Evolutionary conservation across 176 grass and related monocot species (phyloP).

Genomic region (Bolboschoenus planiculmis): DNA sequence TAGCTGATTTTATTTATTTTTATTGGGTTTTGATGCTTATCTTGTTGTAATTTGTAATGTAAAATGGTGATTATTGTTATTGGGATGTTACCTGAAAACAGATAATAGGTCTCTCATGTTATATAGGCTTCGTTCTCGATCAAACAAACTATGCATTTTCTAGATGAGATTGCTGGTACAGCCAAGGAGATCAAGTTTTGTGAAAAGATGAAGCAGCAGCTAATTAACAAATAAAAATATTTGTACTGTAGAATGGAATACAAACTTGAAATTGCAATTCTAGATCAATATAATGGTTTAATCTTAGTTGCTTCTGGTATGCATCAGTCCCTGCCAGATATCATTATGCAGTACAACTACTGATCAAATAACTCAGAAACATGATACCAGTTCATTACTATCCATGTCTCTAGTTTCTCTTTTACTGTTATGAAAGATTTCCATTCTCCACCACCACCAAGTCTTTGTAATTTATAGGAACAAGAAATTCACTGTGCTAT

Average conservation of each 20-base stretch:
- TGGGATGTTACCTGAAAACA: background rate
- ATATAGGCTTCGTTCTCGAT: background rate
- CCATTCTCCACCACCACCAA: background rate
- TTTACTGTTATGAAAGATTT: background rate
- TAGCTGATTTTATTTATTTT: background rate
- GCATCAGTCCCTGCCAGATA: background rate
- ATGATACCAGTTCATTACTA: background rate
- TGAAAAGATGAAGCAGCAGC: background rate
- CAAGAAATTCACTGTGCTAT: background rate
- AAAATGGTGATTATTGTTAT: too few species aligned
- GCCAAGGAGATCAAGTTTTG: background rate
- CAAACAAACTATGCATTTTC: background rate
- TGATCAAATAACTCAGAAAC: background rate
- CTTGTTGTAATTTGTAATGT: too few species aligned
- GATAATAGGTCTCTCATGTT: background rate
- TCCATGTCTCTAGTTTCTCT: background rate
- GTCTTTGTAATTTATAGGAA: background rate
- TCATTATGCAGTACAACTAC: background rate
- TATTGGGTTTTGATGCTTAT: background rate
- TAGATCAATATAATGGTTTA: background rate
- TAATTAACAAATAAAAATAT: background rate
- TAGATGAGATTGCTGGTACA: background rate
- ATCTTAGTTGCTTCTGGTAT: background rate
- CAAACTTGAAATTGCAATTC: background rate
- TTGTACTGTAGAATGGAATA: background rate